These are phyloP conservation scores for Hysterium pulicare DNA, from an alignment of 2,329 filamentous ascomycete genomes.

Conservation along the genomic window DNA sequence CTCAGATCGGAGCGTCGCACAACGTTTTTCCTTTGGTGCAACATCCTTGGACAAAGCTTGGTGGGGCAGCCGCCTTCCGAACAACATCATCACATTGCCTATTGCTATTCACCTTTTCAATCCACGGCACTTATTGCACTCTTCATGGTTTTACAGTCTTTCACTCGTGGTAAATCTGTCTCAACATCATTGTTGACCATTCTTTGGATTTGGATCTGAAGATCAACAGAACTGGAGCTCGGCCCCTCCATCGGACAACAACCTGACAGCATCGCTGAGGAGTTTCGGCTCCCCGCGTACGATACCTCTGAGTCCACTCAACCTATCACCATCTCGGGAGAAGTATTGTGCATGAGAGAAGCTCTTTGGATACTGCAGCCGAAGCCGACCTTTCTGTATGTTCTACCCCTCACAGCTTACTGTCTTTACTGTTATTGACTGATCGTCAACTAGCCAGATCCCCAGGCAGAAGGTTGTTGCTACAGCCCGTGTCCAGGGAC, in stretches of 20 bases:
- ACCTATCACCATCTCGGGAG: constrained; percentile 1
- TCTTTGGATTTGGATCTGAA: too few species aligned
- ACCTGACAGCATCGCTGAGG: background rate
- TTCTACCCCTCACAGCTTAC: background rate
- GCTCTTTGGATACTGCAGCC: background rate
- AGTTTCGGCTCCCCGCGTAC: constrained; percentile 6
- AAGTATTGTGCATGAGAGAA: background rate
- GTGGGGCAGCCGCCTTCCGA: background rate
- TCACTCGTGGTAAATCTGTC: too few species aligned
- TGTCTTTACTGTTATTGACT: background rate
- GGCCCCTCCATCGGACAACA: constrained; percentile 2
- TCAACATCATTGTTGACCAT: too few species aligned
- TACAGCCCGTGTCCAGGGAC: background rate
- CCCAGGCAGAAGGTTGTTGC: background rate
- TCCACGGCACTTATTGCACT: too few species aligned
- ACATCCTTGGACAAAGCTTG: background rate
- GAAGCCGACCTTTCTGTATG: background rate
- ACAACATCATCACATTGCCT: background rate
- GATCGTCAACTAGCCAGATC: background rate
- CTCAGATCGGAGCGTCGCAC: background rate
- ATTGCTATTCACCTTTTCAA: too few species aligned
- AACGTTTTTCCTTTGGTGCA: constrained; percentile 1
- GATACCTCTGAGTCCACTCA: background rate
- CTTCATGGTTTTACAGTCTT: too few species aligned
- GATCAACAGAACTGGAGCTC: constrained; percentile 1